Base-by-base conservation (phyloP, 2,329 filamentous ascomycete genomes). In the Xylaria sp. region DNA sequence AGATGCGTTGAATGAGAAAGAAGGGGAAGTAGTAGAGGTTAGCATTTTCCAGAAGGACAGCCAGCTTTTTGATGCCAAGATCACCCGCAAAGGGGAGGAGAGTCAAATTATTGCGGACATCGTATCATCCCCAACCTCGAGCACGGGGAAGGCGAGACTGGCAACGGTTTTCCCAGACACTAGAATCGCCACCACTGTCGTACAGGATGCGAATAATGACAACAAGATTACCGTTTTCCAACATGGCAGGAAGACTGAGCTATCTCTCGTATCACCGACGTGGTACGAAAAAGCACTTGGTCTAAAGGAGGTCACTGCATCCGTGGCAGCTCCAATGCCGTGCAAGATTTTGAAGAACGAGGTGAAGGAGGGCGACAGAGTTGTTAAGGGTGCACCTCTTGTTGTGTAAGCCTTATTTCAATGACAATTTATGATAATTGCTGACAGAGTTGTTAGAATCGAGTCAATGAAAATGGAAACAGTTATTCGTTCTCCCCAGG, bases 261-360 rank as follows among this genome's bases (percentile, higher is more conserved):
- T 91, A 31, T 80, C 81, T 10, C 80, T 91, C n/a, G 78, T 86
- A 50, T 82, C 83, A 20, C 94, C 95, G 0, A 84, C 85, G 54
- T 99, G 94, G 94, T 91, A 92, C 67, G 92, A 94, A 75, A 95
- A 97, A 81, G 94, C 94, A 0, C 85, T 98, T 8, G 94, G 95
- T 0, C 83, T 92, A 71, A 94, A 93, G 79, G 93, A 97, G 77
- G 87, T 88, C 0, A 86, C 90, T 7, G 94, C 95, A 69, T 96
- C 92, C 63, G 94, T 98, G 1, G 86, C 93, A 28, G 94, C 96
- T 25, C 96, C 96, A 0, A 99, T 99, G 96, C 96, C 96, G 1
- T 98, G 96, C 82, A 98, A 98, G 83, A 91, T 99, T 31, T 83
- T 99, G 70, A 90, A 93, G 73, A 96, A 98, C 57, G 93, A 97